Evolutionary conservation across 1,284 basidiomycete species (phyloP), one percentile per base, ranked within the genome.

Genomic region (Gymnopus androsaceus): DNA sequence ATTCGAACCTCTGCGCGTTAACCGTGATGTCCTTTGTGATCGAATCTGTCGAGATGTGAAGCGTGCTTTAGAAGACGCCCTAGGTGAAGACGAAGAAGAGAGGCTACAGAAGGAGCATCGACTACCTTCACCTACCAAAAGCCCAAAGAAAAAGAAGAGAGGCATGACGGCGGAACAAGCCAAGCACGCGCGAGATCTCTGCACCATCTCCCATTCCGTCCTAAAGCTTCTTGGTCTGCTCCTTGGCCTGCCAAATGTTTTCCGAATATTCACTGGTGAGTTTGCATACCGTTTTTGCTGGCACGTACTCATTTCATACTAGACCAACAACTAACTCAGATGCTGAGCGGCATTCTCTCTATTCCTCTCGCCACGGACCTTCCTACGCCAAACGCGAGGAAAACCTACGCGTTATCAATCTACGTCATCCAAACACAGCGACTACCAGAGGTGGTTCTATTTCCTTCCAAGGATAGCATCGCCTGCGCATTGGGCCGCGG

Each of bases 381-480:
- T 0, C 90, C 89, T 1, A 91, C 89, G 3, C 85, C 86, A 1
- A 92, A 91, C 65, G 80, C 88, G 8, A 82, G 90, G n/a, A 92
- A 92, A 68, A 92, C 89, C 1, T 90, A 81, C 57, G 88, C 87
- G 2, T 69, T 92, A 25, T 79, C 85, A 1, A 87, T 92, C 21
- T 87, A 83, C 80, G 72, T 90, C 2, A 64, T 92, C 14, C 88
- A 90, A 64, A 74, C 72, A 1, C 87, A 89, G 61, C 81, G 86
- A 6, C 76, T 92, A 8, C 85, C 90, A 17, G 69, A 73, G 23
- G 69, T 75, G 1, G 78, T 91, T 14, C 73, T 92, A 14, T 62
- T 70, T 15, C 82, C 84, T 15, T 80, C 85, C 2, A 78, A 76
- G 11, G 80, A 83, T 61, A 78, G 85, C 30, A 88, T 92, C 38